Percentiles rank a stretch among this genome's conserved stretches.
Evolutionary conservation across 768 basidiomycete genomes (phyloP).

Genomic region (Russula sp.): DNA sequence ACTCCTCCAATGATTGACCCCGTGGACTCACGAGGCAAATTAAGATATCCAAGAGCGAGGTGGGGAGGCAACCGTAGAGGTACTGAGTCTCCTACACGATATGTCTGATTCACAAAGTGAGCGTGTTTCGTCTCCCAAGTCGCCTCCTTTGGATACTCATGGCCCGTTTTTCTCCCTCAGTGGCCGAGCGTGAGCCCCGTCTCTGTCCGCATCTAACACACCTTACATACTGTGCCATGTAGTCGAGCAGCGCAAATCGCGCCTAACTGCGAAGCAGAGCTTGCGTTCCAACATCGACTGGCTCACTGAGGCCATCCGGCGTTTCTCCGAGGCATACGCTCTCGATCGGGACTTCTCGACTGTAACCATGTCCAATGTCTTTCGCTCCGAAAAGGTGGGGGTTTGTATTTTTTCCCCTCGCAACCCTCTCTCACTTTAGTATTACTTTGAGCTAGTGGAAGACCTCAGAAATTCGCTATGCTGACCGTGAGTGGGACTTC

Average conservation of each 20-base stretch:
- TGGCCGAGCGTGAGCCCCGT: conserved; percentile 51
- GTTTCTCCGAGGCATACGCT: conserved; percentile 65
- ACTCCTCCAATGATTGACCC: background rate
- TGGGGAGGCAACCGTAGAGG: conserved; percentile 69
- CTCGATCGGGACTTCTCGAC: conserved; percentile 54
- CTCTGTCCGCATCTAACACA: background rate
- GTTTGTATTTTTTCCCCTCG: background rate
- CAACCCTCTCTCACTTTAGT: conserved; percentile 17
- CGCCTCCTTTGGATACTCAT: conserved; percentile 21
- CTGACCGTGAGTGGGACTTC: conserved; percentile 66
- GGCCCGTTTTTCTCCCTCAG: conserved; percentile 38
- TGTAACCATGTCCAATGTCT: conserved; percentile 60
- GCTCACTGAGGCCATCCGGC: conserved; percentile 71
- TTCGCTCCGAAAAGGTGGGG: conserved; percentile 64
- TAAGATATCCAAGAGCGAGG: conserved; percentile 54
- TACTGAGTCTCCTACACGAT: conserved; percentile 60
- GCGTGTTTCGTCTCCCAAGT: conserved; percentile 34
- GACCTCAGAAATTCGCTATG: conserved; percentile 59
- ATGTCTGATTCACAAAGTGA: conserved; percentile 67
- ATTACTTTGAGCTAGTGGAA: conserved; percentile 57
- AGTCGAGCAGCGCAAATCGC: conserved; percentile 68
- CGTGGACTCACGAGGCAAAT: background rate
- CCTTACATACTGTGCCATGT: conserved; percentile 15
- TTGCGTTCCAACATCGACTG: conserved; percentile 70
- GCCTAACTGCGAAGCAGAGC: conserved; percentile 51